Conservation (phyloP, 192 early-diverging fungal genomes). For the Kickxella alabastrina region DNA sequence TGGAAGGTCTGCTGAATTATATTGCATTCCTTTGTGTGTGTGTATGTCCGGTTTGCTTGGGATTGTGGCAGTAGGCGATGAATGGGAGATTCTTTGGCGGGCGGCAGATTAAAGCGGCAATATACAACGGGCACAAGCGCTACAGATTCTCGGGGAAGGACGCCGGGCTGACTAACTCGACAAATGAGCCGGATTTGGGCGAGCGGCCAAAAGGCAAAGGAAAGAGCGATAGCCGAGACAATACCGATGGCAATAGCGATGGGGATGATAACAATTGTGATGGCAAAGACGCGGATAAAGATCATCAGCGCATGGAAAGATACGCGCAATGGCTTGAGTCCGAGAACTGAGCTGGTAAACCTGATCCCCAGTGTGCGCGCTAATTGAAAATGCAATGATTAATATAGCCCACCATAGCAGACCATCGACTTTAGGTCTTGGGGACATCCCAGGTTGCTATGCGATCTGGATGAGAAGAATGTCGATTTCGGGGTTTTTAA, state of each 20-base stretch:
- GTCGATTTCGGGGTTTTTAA: too few relatives aligned
- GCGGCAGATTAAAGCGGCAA: conserved; percentile 66
- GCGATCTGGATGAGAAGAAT: too few relatives aligned
- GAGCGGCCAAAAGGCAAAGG: not conserved
- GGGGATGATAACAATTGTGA: conserved; percentile 50
- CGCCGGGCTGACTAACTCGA: not conserved
- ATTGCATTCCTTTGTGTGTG: not conserved
- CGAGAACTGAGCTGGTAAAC: conserved; percentile 1
- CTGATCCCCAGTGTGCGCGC: too few relatives aligned
- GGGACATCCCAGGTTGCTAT: too few relatives aligned
- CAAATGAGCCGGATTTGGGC: not conserved
- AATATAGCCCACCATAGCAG: too few relatives aligned
- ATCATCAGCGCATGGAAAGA: conserved; percentile 76
- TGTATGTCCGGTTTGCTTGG: too few relatives aligned
- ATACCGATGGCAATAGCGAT: not conserved
- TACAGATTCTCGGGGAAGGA: conserved; percentile 60
- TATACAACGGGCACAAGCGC: conserved; percentile 80
- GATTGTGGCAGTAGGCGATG: conserved; percentile 75
- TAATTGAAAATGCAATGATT: too few relatives aligned
- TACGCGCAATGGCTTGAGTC: conserved; percentile 89
- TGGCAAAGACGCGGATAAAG: too few relatives aligned
- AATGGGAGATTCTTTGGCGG: conserved; percentile 90
- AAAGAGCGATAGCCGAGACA: not conserved
- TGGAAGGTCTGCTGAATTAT: not conserved
- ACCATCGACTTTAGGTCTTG: too few relatives aligned